Conservation (phyloP, 176 grass and related monocot genomes). For the Bonia amplexicaulis region DNA sequence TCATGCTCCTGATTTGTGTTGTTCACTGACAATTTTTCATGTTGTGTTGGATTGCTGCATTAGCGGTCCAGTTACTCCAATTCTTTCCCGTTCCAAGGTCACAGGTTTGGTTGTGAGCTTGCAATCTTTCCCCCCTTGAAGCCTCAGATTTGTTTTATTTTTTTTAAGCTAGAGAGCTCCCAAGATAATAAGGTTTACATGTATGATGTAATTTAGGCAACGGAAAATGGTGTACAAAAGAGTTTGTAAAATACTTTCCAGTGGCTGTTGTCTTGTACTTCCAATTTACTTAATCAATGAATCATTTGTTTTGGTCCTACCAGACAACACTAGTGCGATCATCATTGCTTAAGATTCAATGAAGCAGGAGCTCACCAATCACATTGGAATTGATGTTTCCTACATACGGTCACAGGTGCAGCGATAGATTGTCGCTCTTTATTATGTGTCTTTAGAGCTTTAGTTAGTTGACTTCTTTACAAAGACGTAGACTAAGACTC, state of each 20-base stretch:
- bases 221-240: conserved; percentile 47
- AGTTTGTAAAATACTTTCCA: conserved; percentile 18
- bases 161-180: conserved; percentile 17
- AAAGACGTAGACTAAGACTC: no score
- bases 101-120: conserved; percentile 78
- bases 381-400: no score
- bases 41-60: conserved; percentile 26
- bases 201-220: conserved; percentile 51
- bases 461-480: no score
- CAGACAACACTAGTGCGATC: no score
- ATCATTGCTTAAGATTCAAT: no score
- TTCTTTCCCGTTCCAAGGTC: conserved; percentile 49
- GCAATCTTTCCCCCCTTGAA: conserved; percentile 11
- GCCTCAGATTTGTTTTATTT: conserved; percentile 42
- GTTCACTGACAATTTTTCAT: conserved; percentile 30
- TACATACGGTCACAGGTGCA: no score
- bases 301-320: background rate
- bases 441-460: no score
- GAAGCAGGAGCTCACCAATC: no score
- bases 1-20: conserved; percentile 50
- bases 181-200: conserved; percentile 39
- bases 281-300: background rate
- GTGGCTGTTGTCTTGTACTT: conserved; percentile 10
- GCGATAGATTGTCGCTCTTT: no score
- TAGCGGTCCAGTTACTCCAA: conserved; percentile 35